Conservation (phyloP, 2,329 filamentous ascomycete genomes). For the Coniochaeta ligniaria region DNA sequence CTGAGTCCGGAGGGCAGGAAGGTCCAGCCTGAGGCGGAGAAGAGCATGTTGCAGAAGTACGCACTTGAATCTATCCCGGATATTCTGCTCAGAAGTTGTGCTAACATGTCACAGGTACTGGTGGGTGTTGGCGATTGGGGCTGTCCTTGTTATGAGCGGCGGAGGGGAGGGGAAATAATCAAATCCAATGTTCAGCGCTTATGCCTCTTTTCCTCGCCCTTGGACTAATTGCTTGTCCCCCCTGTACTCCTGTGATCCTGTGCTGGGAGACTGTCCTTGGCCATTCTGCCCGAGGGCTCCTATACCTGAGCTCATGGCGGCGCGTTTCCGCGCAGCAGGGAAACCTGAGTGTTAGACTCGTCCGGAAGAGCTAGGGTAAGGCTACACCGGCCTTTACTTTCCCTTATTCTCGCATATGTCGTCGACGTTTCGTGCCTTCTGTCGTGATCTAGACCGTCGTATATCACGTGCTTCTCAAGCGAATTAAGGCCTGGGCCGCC, state of each 20-base stretch:
- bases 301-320: background rate
- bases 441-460: background rate
- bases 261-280: background rate
- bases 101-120: conserved; percentile 50
- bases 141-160: conserved; percentile 46
- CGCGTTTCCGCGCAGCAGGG: background rate
- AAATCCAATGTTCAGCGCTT: background rate
- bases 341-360: background rate
- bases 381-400: background rate
- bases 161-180: conserved; percentile 43
- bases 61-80: background rate
- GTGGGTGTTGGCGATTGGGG: conserved; percentile 52
- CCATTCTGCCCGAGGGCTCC: background rate
- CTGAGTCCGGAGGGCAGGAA: conserved; percentile 53
- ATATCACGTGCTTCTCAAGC: background rate
- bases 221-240: background rate
- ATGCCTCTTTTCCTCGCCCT: background rate
- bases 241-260: background rate
- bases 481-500: background rate
- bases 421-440: background rate
- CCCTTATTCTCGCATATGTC: background rate
- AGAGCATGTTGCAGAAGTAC: conserved; percentile 61
- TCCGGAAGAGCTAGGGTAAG: background rate
- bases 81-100: conserved; percentile 7
- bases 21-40: conserved; percentile 46